Conservation (phyloP, 192 early-diverging fungal genomes). For the Chytriomyces sp. region DNA sequence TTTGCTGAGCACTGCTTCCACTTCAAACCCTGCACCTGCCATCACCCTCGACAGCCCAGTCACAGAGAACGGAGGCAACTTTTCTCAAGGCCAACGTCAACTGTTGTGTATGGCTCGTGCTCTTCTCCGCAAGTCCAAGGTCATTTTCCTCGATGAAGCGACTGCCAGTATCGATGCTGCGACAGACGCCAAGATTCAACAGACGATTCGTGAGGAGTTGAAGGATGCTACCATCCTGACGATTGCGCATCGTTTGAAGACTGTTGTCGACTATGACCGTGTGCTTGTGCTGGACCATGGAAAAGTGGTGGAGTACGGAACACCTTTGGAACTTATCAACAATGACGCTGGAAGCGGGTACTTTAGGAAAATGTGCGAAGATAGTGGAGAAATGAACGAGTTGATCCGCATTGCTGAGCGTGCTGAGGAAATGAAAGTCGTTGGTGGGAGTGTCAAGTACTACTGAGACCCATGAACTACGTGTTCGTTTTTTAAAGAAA, state of each 20-base stretch:
- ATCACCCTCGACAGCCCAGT: constrained; percentile 32
- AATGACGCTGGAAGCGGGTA: constrained; percentile 49
- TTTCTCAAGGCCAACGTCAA: constrained; percentile 47
- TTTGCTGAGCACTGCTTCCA: not conserved
- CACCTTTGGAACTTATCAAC: constrained; percentile 71
- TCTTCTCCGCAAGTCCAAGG: constrained; percentile 43
- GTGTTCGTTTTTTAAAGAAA: too few species aligned
- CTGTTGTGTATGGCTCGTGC: constrained; percentile 57
- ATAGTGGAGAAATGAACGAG: constrained; percentile 76
- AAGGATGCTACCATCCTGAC: constrained; percentile 42
- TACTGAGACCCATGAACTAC: too few species aligned
- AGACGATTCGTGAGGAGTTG: constrained; percentile 46
- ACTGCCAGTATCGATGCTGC: constrained; percentile 38
- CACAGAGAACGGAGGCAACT: constrained; percentile 48
- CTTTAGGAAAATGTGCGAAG: constrained; percentile 83
- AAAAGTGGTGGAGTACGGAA: constrained; percentile 79
- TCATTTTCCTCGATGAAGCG: constrained; percentile 54
- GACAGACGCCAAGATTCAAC: constrained; percentile 47
- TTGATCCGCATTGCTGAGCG: constrained; percentile 62
- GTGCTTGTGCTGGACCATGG: constrained; percentile 83
- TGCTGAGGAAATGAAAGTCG: not conserved
- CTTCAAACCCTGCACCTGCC: not conserved
- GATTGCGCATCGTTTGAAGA: constrained; percentile 44
- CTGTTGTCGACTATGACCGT: constrained; percentile 57
- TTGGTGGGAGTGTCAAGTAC: not conserved